Evolutionary conservation across 1,284 basidiomycete genomes (phyloP).

Genomic region (Sporisorium scitamineum): DNA sequence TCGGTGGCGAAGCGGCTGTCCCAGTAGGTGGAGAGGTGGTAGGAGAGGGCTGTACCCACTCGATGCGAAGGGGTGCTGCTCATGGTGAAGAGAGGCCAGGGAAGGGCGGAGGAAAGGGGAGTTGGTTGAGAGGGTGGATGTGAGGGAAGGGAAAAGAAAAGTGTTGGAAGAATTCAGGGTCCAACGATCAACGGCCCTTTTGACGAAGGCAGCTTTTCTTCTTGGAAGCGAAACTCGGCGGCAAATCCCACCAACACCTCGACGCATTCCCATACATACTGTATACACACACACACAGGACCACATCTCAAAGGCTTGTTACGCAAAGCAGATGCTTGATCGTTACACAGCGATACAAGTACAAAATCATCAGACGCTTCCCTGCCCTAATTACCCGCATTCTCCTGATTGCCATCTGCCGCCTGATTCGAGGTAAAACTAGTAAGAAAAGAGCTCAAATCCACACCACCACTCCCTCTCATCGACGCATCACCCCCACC

Average conservation of each 20-base stretch:
- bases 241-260: background rate
- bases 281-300: background rate
- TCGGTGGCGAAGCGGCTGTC: conserved; percentile 64
- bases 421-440: conserved; percentile 51
- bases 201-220: too few relatives aligned
- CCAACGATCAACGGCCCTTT: conserved; percentile 44
- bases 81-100: background rate
- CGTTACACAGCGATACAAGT: conserved; percentile 4
- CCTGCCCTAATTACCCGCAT: conserved; percentile 30
- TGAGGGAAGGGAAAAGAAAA: background rate
- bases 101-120: background rate
- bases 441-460: conserved; percentile 66
- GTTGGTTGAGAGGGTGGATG: background rate
- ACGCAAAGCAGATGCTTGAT: background rate
- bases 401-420: conserved; percentile 63
- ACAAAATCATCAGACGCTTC: conserved; percentile 51
- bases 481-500: conserved; percentile 65
- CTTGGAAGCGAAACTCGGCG: conserved; percentile 20
- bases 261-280: background rate
- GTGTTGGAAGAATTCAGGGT: conserved; percentile 17
- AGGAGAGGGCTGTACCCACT: conserved; percentile 9
- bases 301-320: background rate
- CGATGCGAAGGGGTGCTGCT: background rate
- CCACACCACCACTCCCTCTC: conserved; percentile 65
- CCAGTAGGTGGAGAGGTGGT: conserved; percentile 61